Percentiles rank a stretch among this genome's conserved stretches.
Evolutionary conservation across 208 protist genomes (phyloP).

Genomic region (Trypanosoma scelopori): DNA sequence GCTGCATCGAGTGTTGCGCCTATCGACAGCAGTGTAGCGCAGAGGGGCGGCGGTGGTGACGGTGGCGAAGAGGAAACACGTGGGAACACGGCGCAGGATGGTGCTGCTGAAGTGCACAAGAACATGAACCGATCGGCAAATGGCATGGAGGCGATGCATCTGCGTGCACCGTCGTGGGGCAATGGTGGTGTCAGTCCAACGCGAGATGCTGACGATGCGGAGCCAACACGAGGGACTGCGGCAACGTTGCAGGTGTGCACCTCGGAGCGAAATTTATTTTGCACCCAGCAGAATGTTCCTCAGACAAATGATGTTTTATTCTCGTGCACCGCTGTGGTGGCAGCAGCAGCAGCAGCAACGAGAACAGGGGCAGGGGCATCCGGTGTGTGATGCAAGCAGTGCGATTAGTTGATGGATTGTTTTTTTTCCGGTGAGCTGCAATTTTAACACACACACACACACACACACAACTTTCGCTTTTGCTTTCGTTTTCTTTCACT

Average conservation of each 20-base stretch:
- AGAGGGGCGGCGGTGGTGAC: too few relatives aligned
- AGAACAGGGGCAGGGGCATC: too few relatives aligned
- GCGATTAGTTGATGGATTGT: too few relatives aligned
- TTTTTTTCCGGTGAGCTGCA: too few relatives aligned
- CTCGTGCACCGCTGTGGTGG: conserved; percentile 1
- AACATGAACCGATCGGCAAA: conserved; percentile 31
- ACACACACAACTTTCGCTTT: too few relatives aligned
- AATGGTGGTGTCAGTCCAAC: neutral
- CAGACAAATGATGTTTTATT: conserved; percentile 14
- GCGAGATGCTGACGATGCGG: neutral
- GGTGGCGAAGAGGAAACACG: neutral
- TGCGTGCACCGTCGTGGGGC: neutral
- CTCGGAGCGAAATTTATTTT: conserved; percentile 18
- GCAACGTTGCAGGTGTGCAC: conserved; percentile 5
- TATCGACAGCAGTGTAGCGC: neutral
- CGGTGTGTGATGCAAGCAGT: too few relatives aligned
- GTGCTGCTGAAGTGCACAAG: neutral
- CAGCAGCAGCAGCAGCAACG: too few relatives aligned
- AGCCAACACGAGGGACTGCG: neutral
- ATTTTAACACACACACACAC: too few relatives aligned
- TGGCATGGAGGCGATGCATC: conserved; percentile 19
- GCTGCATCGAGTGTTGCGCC: neutral
- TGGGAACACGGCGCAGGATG: neutral
- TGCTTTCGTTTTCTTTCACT: too few relatives aligned
- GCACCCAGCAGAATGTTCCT: conserved; percentile 7